A percentile compares a stretch with the other conserved stretches of the same genome.
phyloP scores from a whole-genome alignment of 495 filamentous ascomycete species.

The Chaetomium tenue region DNA sequence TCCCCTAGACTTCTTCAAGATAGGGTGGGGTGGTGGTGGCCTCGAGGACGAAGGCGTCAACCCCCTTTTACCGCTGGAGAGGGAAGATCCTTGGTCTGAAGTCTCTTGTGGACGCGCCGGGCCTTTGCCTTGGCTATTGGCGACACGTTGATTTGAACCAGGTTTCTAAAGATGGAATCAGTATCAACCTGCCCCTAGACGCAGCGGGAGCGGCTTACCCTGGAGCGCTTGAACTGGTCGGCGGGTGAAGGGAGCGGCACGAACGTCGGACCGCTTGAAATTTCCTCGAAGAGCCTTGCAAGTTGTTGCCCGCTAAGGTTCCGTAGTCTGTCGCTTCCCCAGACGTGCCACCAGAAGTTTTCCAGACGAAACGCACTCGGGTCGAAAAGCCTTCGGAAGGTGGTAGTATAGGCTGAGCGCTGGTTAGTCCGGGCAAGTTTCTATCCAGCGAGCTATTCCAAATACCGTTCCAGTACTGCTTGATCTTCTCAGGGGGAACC shows the following conservation, averaged over 20 bases:
- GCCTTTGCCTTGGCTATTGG: constrained; percentile 2
- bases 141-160: background rate
- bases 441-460: background rate
- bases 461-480: constrained; percentile 52
- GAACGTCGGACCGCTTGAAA: constrained; percentile 50
- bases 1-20: constrained; percentile 54
- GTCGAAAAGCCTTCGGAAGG: constrained; percentile 49
- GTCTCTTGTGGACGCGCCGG: constrained; percentile 6
- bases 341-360: constrained; percentile 59
- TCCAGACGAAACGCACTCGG: constrained; percentile 54
- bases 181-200: background rate
- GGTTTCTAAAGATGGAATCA: constrained; percentile 18
- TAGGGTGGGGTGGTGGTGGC: constrained; percentile 46
- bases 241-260: constrained; percentile 46
- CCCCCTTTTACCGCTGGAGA: constrained; percentile 25
- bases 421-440: background rate
- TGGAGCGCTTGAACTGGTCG: constrained; percentile 43
- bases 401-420: constrained; percentile 51
- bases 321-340: constrained; percentile 48
- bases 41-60: constrained; percentile 34
- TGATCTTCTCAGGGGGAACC: constrained; percentile 50
- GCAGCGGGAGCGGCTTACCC: constrained; percentile 32
- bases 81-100: constrained; percentile 12
- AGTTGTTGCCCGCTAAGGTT: constrained; percentile 46
- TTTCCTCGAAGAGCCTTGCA: constrained; percentile 48